Evolutionary conservation across 306 rosid genomes (phyloP), one percentile per base, ranked within the genome.

Genomic region (Vigna unguiculata): DNA sequence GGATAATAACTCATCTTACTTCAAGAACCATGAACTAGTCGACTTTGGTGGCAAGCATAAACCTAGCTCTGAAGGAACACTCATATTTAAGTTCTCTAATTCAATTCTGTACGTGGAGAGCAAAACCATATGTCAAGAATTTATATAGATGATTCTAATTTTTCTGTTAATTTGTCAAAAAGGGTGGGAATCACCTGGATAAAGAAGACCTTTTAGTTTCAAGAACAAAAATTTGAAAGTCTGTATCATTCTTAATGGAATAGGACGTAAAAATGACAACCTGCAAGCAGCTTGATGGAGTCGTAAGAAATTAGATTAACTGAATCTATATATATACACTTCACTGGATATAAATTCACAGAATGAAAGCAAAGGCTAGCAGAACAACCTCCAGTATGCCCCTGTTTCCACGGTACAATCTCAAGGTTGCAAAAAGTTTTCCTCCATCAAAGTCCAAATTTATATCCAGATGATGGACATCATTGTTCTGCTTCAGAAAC

Each of bases 371-470:
- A 82, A 54, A 76, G 41, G 62, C 51, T 45, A 57, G 69, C 65
- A 79, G 77, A 77, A 85, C 48, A 81, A 91, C 98, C 98, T 95
- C 96, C 79, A 95, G 88, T 40, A 86, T 54, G 77, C 98, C 96
- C 77, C 86, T 83, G 78, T 81, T 81, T 72, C 96, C 97, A 17
- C 96, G 95, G 83, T 84, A 89, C 85, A 95, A 78, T 84, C 98
- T 89, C 81, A 95, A 88, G 79, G 89, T 81, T 69, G 97, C 92
- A 32, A 63, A 86, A 83, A 84, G 80, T 1, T 80, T 84, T 70
- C 95, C 97, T 55, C 95, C 92, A 60, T 79, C 90, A 46, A 95
- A 92, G 78, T 89, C 96, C 85, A 95, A 89, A 80, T 84, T 87
- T 74, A 92, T 88, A 76, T 92, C 96, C 41, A 95, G 76, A 70